Percentiles rank a stretch among this genome's conserved stretches.
Conservation (phyloP, 331 rosid species). For the Quercus phellos region DNA sequence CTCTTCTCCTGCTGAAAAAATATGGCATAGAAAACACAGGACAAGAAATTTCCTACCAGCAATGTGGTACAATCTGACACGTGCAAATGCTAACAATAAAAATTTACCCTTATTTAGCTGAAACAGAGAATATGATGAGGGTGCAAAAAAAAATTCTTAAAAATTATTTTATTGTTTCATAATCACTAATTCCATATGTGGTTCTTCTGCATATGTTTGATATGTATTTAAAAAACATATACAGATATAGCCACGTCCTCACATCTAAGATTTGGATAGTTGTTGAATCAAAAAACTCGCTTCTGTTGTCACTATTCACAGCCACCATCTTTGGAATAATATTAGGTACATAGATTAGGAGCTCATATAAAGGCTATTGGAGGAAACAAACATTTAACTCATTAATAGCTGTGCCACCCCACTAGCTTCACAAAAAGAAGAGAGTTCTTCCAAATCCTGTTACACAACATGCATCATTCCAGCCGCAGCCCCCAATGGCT, state of each 20-base stretch:
- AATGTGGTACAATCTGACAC: not conserved
- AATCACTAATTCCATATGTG: not conserved
- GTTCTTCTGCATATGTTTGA: too few relatives aligned
- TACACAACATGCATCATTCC: not conserved
- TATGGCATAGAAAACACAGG: not conserved
- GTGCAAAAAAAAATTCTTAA: not conserved
- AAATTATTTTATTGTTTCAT: not conserved
- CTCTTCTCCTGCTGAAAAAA: too few relatives aligned
- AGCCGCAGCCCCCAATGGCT: not conserved
- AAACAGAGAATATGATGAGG: not conserved
- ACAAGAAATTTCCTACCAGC: not conserved
- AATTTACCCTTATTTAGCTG: not conserved
- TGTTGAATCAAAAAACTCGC: not conserved
- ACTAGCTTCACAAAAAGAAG: not conserved
- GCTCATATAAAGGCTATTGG: not conserved
- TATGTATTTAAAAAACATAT: too few relatives aligned
- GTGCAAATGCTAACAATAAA: not conserved
- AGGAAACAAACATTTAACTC: not conserved
- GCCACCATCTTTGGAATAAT: not conserved
- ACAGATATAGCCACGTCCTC: too few relatives aligned
- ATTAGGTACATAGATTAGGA: not conserved
- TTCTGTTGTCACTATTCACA: not conserved
- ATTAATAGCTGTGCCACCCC: not conserved
- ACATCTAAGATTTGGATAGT: not conserved
- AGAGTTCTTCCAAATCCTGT: not conserved